Conservation (phyloP, 2,329 filamentous ascomycete species). For the Arthrobotrys iridis region DNA sequence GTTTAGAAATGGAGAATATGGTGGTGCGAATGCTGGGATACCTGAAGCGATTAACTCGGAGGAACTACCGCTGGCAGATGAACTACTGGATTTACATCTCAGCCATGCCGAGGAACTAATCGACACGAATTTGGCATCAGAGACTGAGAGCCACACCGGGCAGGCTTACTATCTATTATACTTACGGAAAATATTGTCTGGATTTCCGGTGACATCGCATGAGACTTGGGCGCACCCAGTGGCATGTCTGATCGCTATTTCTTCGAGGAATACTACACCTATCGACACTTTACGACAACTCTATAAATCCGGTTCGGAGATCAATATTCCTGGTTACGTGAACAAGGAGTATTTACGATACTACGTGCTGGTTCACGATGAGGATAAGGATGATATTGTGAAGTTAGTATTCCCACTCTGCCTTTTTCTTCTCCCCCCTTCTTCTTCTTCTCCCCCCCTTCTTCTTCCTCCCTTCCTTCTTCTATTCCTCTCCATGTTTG, state of each 20-base stretch:
- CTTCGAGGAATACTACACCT: slow-evolving; percentile 81
- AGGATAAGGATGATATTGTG: slow-evolving; percentile 90
- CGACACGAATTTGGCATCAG: slow-evolving; percentile 53
- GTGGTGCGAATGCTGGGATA: slow-evolving; percentile 24
- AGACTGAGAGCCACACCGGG: slow-evolving; percentile 50
- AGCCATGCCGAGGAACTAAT: slow-evolving; percentile 74
- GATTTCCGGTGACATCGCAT: slow-evolving; percentile 79
- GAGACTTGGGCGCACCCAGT: slow-evolving; percentile 96
- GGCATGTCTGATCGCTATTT: slow-evolving; percentile 92
- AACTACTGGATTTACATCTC: slow-evolving; percentile 81
- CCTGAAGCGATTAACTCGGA: slow-evolving; percentile 61
- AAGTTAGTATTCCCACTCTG: slow-evolving; percentile 63
- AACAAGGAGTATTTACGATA: slow-evolving; percentile 92
- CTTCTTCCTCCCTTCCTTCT: background rate
- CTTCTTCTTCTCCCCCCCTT: background rate
- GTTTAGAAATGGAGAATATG: slow-evolving; percentile 31
- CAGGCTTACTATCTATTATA: slow-evolving; percentile 83
- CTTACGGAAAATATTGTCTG: slow-evolving; percentile 81
- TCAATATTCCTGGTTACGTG: slow-evolving; percentile 82
- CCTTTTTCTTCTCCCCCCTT: background rate
- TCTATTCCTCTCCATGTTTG: background rate
- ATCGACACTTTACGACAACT: slow-evolving; percentile 86
- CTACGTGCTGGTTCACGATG: slow-evolving; percentile 95
- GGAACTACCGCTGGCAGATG: slow-evolving; percentile 76
- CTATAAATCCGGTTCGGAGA: slow-evolving; percentile 79